Conservation (phyloP, 805 yeast genomes). For the Candida orba region DNA sequence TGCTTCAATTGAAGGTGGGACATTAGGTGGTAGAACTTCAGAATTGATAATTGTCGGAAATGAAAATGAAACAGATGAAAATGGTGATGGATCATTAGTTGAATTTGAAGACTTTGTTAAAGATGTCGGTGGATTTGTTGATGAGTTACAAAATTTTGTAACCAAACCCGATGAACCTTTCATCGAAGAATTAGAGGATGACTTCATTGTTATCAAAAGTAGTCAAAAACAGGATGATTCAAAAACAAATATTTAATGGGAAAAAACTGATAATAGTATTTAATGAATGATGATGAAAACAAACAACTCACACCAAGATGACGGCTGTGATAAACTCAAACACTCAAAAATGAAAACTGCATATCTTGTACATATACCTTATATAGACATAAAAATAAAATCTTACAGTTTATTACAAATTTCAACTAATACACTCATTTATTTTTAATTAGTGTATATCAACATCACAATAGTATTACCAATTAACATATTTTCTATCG, state of each 20-base stretch:
- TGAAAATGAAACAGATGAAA: neutral
- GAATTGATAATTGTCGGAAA: conserved; percentile 40
- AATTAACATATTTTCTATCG: conserved; percentile 63
- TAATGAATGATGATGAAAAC: neutral
- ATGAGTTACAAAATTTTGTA: conserved; percentile 4
- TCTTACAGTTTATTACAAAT: neutral
- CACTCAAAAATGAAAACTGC: too few species aligned
- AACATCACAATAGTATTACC: conserved; percentile 34
- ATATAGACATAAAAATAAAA: too few species aligned
- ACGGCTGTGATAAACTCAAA: too few species aligned
- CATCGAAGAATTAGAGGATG: neutral
- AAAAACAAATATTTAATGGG: too few species aligned
- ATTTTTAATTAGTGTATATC: neutral
- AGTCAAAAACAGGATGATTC: too few species aligned
- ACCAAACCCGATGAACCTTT: neutral
- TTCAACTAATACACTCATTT: neutral
- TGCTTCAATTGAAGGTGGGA: conserved; percentile 48
- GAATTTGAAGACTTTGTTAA: conserved; percentile 12
- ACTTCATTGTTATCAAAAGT: too few species aligned
- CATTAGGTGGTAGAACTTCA: conserved; percentile 44
- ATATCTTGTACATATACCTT: neutral
- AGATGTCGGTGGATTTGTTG: conserved; percentile 15
- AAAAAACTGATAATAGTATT: too few species aligned
- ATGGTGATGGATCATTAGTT: too few species aligned
- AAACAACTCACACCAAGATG: too few species aligned